Conservation (phyloP, 805 yeast genomes). For the Saccharomycopsis synnaedendra region DNA sequence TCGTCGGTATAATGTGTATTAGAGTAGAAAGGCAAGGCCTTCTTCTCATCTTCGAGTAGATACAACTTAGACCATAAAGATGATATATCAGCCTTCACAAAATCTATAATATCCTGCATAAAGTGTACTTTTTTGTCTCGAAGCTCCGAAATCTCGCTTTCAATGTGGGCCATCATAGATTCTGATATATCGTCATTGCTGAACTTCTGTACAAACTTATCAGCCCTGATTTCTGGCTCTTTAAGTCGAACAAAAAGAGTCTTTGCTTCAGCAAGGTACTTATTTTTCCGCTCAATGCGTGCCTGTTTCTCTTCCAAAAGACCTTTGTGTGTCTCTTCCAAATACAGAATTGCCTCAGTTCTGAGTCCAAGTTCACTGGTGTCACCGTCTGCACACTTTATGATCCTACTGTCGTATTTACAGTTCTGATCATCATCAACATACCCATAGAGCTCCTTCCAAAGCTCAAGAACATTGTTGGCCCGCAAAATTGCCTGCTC, state of each 20-base stretch:
- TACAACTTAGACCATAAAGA: slow-evolving; percentile 53
- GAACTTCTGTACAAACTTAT: slow-evolving; percentile 23
- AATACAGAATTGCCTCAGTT: slow-evolving; percentile 18
- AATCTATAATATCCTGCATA: slow-evolving; percentile 57
- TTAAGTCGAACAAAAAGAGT: slow-evolving; percentile 47
- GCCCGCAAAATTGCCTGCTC: slow-evolving; percentile 8
- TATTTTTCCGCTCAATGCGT: slow-evolving; percentile 21
- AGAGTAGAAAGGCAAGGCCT: slow-evolving; percentile 33
- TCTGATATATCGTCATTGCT: slow-evolving; percentile 30
- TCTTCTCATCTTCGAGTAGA: slow-evolving; percentile 41
- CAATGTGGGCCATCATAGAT: slow-evolving; percentile 36
- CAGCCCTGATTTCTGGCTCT: slow-evolving; percentile 25
- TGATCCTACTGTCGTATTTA: slow-evolving; percentile 8
- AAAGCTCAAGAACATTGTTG: slow-evolving; percentile 9
- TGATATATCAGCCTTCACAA: slow-evolving; percentile 46
- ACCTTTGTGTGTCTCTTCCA: slow-evolving; percentile 23
- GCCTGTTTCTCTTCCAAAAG: slow-evolving; percentile 26
- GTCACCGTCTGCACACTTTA: slow-evolving; percentile 15
- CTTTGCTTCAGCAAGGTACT: slow-evolving; percentile 30
- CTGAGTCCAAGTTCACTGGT: slow-evolving; percentile 8
- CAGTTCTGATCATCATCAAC: neutral
- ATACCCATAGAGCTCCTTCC: slow-evolving; percentile 9
- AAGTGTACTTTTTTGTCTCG: slow-evolving; percentile 47
- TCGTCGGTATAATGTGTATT: slow-evolving; percentile 43
- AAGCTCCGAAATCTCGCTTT: slow-evolving; percentile 45